Percentiles rank a stretch among this genome's conserved stretches.
Conservation (phyloP, 495 filamentous ascomycete species). For the Pseudevernia furfuracea region DNA sequence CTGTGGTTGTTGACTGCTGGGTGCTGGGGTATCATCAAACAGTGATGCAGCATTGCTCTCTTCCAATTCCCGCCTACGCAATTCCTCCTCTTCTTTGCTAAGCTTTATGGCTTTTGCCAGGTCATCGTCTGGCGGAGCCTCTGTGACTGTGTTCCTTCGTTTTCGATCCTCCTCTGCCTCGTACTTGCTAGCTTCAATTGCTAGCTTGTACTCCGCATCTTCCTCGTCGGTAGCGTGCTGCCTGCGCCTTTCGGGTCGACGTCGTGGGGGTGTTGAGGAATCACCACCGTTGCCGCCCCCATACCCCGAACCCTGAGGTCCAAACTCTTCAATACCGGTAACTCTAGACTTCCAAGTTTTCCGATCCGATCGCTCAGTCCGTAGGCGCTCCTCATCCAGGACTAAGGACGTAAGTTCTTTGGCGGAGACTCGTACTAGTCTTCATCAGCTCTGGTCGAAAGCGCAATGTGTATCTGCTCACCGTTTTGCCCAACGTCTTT, state of each 20-base stretch:
- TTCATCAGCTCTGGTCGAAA: conserved; percentile 22
- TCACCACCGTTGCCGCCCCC: conserved; percentile 30
- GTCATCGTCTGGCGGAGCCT: conserved; percentile 57
- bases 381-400: conserved; percentile 87
- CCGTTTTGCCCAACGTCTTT: conserved; percentile 93
- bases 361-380: conserved; percentile 82
- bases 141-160: conserved; percentile 51
- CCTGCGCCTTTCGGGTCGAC: conserved; percentile 37
- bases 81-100: conserved; percentile 88
- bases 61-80: conserved; percentile 80
- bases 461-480: conserved; percentile 34
- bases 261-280: conserved; percentile 34
- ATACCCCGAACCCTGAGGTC: conserved; percentile 35
- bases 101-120: conserved; percentile 93
- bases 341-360: conserved; percentile 97
- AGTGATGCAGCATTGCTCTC: conserved; percentile 78
- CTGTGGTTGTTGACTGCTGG: conserved; percentile 56
- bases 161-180: conserved; percentile 91
- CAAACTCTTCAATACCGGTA: conserved; percentile 81
- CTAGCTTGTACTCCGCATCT: conserved; percentile 85
- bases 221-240: conserved; percentile 60
- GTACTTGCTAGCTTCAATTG: conserved; percentile 91
- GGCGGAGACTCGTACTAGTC: conserved; percentile 81
- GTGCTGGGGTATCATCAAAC: conserved; percentile 73
- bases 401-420: conserved; percentile 95